Percentiles rank a stretch among this genome's conserved stretches.
phyloP scores from a whole-genome alignment of 2,329 filamentous ascomycete genomes.

The Ilyonectria mors-panacis region DNA sequence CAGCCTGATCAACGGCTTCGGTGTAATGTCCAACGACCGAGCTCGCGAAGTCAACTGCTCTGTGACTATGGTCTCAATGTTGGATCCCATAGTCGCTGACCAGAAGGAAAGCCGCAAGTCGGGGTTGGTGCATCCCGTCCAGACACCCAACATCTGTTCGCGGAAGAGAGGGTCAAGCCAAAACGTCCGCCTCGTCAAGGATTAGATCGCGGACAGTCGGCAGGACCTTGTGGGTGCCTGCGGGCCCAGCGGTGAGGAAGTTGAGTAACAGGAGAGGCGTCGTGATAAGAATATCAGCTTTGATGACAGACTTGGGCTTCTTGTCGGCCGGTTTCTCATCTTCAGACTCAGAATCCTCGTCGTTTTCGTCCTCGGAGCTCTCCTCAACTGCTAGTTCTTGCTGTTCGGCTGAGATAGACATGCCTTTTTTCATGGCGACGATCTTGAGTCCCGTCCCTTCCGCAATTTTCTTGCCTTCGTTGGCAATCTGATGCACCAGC shows the following conservation, averaged over 20 bases:
- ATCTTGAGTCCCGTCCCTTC: constrained; percentile 83
- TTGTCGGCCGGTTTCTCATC: constrained; percentile 44
- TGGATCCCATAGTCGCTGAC: constrained; percentile 98
- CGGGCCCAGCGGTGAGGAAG: constrained; percentile 69
- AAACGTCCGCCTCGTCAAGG: constrained; percentile 94
- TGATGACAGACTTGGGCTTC: constrained; percentile 50
- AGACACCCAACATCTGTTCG: constrained; percentile 88
- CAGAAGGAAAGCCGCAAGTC: constrained; percentile 85
- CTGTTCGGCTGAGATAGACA: constrained; percentile 72
- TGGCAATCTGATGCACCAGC: constrained; percentile 83
- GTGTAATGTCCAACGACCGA: constrained; percentile 53
- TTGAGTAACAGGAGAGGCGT: constrained; percentile 78
- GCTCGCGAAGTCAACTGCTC: constrained; percentile 74
- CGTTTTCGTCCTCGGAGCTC: constrained; percentile 58
- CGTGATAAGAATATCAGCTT: constrained; percentile 58
- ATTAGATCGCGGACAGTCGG: constrained; percentile 81
- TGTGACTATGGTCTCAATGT: constrained; percentile 84
- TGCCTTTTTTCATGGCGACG: constrained; percentile 87
- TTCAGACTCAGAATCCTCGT: constrained; percentile 57
- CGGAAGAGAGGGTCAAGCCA: constrained; percentile 91
- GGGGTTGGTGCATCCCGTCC: constrained; percentile 81
- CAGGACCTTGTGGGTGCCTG: constrained; percentile 65
- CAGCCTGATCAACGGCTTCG: constrained; percentile 79
- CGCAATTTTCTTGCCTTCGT: constrained; percentile 87
- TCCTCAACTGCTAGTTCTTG: constrained; percentile 55